These are phyloP conservation scores for Brassica nigra DNA, from an alignment of 345 rosid species.

Conservation along the genomic window DNA sequence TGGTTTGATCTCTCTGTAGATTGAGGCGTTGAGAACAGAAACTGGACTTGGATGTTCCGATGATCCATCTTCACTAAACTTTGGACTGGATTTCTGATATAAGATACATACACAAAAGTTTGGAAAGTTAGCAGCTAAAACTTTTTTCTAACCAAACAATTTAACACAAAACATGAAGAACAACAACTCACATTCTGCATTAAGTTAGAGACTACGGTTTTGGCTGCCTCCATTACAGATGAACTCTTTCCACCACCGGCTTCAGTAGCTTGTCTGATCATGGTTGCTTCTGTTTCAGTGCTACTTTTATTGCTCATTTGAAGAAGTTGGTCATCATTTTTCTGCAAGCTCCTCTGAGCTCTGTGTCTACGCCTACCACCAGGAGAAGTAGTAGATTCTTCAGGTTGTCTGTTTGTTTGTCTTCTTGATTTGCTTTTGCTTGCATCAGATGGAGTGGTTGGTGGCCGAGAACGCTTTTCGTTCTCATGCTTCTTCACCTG, in stretches of 20 bases:
- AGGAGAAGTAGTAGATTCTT: conserved; percentile 52
- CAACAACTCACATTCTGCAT: conserved; percentile 50
- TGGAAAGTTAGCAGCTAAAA: not conserved
- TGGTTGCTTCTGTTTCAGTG: conserved; percentile 47
- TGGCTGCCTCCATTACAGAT: conserved; percentile 37
- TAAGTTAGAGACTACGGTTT: conserved; percentile 44
- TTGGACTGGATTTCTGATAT: conserved; percentile 43
- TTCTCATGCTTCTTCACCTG: conserved; percentile 68
- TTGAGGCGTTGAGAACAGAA: conserved; percentile 69
- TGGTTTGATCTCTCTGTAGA: conserved; percentile 56
- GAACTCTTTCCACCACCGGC: conserved; percentile 47
- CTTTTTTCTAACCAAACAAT: not conserved
- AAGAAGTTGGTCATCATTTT: conserved; percentile 51
- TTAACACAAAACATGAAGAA: conserved; percentile 21
- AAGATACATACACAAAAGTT: not conserved
- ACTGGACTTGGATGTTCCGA: conserved; percentile 82
- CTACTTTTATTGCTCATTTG: conserved; percentile 37
- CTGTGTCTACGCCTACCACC: conserved; percentile 55
- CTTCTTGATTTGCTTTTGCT: conserved; percentile 45
- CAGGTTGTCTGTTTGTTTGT: conserved; percentile 45
- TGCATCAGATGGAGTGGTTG: conserved; percentile 65
- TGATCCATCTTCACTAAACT: conserved; percentile 49
- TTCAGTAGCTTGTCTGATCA: conserved; percentile 33
- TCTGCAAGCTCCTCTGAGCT: conserved; percentile 46
- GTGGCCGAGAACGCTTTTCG: conserved; percentile 72